Evolutionary conservation across 2,329 filamentous ascomycete species (phyloP).

Genomic region (Teratosphaeriaceae sp.): DNA sequence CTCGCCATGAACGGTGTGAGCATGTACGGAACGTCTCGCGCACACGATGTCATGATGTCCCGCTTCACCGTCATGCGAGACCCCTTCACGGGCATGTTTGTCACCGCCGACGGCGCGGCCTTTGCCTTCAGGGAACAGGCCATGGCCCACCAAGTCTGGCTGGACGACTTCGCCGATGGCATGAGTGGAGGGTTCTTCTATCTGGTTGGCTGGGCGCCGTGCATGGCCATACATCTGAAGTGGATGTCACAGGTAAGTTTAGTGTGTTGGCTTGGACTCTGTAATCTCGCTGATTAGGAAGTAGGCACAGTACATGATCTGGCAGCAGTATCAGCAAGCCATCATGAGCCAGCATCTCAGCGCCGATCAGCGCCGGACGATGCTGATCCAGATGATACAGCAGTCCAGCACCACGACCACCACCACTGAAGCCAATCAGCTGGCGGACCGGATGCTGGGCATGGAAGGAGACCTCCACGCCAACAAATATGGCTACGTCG

Average conservation of each 20-base stretch:
- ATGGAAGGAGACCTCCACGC: slow-evolving; percentile 4
- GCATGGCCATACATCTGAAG: not conserved
- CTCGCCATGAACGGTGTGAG: no score
- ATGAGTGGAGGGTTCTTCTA: not conserved
- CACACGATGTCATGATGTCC: no score
- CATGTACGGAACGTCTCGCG: no score
- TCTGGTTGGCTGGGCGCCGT: not conserved
- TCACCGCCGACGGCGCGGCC: no score
- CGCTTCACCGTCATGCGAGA: no score
- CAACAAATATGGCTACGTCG: slow-evolving; percentile 4
- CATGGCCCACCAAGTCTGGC: not conserved
- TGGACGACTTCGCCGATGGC: not conserved
- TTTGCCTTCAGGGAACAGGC: not conserved
- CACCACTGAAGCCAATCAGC: not conserved
- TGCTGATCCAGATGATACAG: not conserved
- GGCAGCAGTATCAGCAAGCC: not conserved
- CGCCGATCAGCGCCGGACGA: not conserved
- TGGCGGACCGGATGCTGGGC: slow-evolving; percentile 3
- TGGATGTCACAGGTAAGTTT: slow-evolving; percentile 1
- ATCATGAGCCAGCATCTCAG: not conserved
- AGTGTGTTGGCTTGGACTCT: not conserved
- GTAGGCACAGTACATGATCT: not conserved
- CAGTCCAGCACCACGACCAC: not conserved
- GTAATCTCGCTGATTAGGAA: not conserved
- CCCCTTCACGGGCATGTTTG: no score